Evolutionary conservation across 2,329 filamentous ascomycete species (phyloP).

Genomic region (Fusarium neocosmosporiellum): DNA sequence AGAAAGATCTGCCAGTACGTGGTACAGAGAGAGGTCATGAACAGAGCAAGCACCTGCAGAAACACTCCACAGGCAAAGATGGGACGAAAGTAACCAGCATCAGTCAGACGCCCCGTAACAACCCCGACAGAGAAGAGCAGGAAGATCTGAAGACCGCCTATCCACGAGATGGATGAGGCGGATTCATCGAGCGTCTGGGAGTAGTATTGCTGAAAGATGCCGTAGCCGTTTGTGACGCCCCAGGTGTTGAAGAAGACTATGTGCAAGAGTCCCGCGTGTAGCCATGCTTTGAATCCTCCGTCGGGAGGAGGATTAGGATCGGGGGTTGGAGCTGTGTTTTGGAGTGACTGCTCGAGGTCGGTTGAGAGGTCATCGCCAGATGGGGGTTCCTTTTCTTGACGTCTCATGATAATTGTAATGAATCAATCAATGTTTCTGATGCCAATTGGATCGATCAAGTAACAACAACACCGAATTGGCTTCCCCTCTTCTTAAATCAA

Average conservation of each 20-base stretch:
- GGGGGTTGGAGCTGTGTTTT: background rate
- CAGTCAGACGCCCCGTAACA: conserved; percentile 55
- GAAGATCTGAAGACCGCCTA: conserved; percentile 58
- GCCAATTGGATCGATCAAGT: background rate
- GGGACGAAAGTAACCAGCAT: conserved; percentile 56
- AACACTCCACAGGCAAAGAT: conserved; percentile 52
- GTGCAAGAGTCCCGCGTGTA: conserved; percentile 49
- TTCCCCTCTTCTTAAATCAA: background rate
- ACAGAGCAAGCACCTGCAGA: conserved; percentile 57
- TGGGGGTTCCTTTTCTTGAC: background rate
- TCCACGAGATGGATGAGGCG: conserved; percentile 56
- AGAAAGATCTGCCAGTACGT: conserved; percentile 63
- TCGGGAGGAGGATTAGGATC: conserved; percentile 19
- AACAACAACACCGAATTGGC: background rate
- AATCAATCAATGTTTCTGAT: background rate
- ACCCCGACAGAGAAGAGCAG: conserved; percentile 55
- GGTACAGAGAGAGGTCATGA: conserved; percentile 55
- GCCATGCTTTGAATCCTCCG: conserved; percentile 43
- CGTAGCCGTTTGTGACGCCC: conserved; percentile 60
- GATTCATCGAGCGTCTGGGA: conserved; percentile 46
- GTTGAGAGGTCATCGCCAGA: conserved; percentile 6
- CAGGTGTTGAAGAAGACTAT: conserved; percentile 57
- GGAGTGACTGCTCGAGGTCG: conserved; percentile 14
- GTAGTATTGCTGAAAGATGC: conserved; percentile 60
- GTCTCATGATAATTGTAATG: conserved; percentile 16